These are phyloP conservation scores for Graphiopsis chlorocephala DNA, from an alignment of 2,329 filamentous ascomycete genomes.

Conservation along the genomic window DNA sequence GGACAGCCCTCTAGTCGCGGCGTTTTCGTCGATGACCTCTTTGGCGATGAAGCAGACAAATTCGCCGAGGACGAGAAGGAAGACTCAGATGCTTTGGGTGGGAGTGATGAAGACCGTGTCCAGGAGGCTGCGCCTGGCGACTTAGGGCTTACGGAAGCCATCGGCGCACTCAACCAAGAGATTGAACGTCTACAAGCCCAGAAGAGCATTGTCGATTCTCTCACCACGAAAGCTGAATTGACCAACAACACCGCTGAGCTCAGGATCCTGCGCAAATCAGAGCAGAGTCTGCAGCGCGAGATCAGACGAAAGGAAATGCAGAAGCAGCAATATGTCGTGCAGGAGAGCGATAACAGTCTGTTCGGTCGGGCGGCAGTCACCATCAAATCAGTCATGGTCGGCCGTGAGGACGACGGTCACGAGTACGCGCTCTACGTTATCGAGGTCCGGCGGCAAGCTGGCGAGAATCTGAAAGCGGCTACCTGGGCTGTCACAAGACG, in stretches of 20 bases:
- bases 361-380: constrained; percentile 86
- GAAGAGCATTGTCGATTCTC: constrained; percentile 84
- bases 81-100: constrained; percentile 60
- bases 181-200: constrained; percentile 87
- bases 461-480: constrained; percentile 94
- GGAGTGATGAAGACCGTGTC: constrained; percentile 74
- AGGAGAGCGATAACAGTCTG: constrained; percentile 95
- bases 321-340: constrained; percentile 91
- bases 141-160: constrained; percentile 87
- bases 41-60: constrained; percentile 85
- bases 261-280: constrained; percentile 88
- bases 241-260: constrained; percentile 96
- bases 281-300: constrained; percentile 86
- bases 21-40: constrained; percentile 89
- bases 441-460: constrained; percentile 84
- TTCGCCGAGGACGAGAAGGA: constrained; percentile 83
- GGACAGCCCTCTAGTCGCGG: constrained; percentile 83
- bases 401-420: constrained; percentile 84
- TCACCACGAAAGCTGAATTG: constrained; percentile 90
- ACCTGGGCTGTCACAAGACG: constrained; percentile 89
- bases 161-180: constrained; percentile 80
- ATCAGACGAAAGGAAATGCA: constrained; percentile 93
- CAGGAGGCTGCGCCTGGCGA: constrained; percentile 94
- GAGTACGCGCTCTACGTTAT: constrained; percentile 93
- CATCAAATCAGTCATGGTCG: constrained; percentile 91